A percentile compares a stretch with the other conserved stretches of the same genome.
These are phyloP conservation scores for Heterobasidion occidentale DNA, from an alignment of 1,284 basidiomycete genomes.

Conservation along the genomic window DNA sequence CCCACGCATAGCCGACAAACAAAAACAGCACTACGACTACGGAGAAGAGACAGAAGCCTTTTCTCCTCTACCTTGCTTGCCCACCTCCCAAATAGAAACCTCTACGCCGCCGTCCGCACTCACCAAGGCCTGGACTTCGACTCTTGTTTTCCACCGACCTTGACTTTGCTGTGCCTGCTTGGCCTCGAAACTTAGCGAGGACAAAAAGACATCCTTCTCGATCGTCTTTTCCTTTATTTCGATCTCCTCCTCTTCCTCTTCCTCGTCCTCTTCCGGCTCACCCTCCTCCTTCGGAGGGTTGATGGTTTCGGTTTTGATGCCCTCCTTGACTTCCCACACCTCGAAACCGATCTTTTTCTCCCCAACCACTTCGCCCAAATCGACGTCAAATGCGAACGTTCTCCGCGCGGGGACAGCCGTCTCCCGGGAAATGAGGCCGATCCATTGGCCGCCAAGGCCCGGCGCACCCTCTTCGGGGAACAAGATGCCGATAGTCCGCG, in stretches of 20 bases:
- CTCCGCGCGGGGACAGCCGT: constrained; percentile 79
- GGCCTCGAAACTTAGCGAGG: constrained; percentile 44
- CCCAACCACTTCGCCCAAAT: constrained; percentile 40
- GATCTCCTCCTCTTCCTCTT: constrained; percentile 26
- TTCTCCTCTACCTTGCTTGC: constrained; percentile 22
- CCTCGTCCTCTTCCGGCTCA: constrained; percentile 46
- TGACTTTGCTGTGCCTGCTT: constrained; percentile 40
- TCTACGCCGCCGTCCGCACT: constrained; percentile 45
- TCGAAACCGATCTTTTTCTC: constrained; percentile 61
- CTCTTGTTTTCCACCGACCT: constrained; percentile 40
- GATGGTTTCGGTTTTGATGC: constrained; percentile 69
- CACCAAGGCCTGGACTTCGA: constrained; percentile 62
- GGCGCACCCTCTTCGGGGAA: constrained; percentile 52
- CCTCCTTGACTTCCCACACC: constrained; percentile 83
- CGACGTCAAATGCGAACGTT: constrained; percentile 63
- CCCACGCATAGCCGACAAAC: neutral
- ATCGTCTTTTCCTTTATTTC: constrained; percentile 65
- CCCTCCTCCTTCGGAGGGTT: constrained; percentile 43
- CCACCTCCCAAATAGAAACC: constrained; percentile 39
- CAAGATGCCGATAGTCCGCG: constrained; percentile 58
- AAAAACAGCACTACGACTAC: neutral
- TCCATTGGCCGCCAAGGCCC: constrained; percentile 54
- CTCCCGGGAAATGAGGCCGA: constrained; percentile 62
- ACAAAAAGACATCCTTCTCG: constrained; percentile 54
- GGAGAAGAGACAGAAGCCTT: neutral